Evolutionary conservation across 1,284 basidiomycete species (phyloP).

Genomic region (Naganishia liquefaciens): DNA sequence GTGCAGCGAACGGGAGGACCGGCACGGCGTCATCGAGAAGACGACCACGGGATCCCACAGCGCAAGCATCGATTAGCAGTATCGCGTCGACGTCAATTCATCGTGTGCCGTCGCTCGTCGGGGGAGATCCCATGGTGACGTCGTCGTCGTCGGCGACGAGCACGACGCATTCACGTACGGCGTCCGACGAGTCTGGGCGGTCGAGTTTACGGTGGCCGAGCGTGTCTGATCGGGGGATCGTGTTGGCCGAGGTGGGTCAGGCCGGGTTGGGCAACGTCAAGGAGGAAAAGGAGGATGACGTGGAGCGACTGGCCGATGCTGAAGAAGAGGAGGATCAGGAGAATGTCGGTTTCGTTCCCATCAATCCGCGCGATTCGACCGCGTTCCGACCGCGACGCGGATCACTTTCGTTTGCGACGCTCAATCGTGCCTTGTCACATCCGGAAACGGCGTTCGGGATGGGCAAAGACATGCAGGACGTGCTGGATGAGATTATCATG

Average conservation of each 20-base stretch:
- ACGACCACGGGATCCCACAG: neutral
- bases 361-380: neutral
- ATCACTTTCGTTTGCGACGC: constrained; percentile 1
- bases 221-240: neutral
- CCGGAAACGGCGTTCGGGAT: constrained; percentile 3
- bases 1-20: constrained; percentile 10
- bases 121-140: constrained; percentile 33
- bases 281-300: constrained; percentile 21
- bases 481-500: constrained; percentile 53
- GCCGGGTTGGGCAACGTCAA: constrained; percentile 17
- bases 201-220: neutral
- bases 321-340: constrained; percentile 6
- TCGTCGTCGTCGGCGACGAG: too few species aligned
- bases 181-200: neutral
- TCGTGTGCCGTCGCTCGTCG: constrained; percentile 45
- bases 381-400: neutral
- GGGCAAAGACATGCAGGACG: constrained; percentile 50
- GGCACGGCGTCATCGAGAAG: constrained; percentile 29
- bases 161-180: constrained; percentile 13
- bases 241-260: neutral
- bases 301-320: constrained; percentile 21
- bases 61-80: constrained; percentile 34
- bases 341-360: neutral
- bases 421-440: neutral
- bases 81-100: constrained; percentile 39